Base-by-base conservation (phyloP, 2,329 filamentous ascomycete genomes). In the Fusarium dlaminii region DNA sequence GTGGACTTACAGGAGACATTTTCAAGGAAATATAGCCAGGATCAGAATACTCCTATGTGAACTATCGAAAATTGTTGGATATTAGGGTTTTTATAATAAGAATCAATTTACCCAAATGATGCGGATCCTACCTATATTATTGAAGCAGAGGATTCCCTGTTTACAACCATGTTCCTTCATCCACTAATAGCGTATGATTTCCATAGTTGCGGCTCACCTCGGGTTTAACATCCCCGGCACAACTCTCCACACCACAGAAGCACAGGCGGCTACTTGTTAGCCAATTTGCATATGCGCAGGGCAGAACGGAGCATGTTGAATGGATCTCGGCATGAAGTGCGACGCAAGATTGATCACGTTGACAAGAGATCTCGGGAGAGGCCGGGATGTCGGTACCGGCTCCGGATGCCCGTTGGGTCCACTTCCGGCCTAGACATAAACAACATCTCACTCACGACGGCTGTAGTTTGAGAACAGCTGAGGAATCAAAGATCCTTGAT, bases 361-460 rank as follows among this genome's bases (percentile, higher is more conserved):
- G 59, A 46, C 30, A 59, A 59, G 34, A 59, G 52, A 63, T 63
- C 48, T 72, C 71, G 71, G 71, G 49, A 74, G 70, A 54, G 66
- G 45, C 62, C 71, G 71, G 71, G 61, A 71, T 37, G 66, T 49
- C 66, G 52, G 68, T 63, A 40, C 71, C 71, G 70, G 57, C 68
- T 63, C 70, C 64, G 70, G 70, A 46, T 61, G 63, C n/a, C 63
- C 54, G 57, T 48, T 40, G 34, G 37, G 43, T 70, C 58, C 62
- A 51, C 61, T 59, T 62, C 66, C 57, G 54, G 57, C 57, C 29
- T 42, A 22, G 32, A 39, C 48, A 48, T 30, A 58, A 40, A 48
- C 34, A 58, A 36, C 52, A 65, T 60, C 59, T 65, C 37, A 37
- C 48, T 48, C 60, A 73, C 42, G 65, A 66, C 34, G 13, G 37